These are phyloP conservation scores for Gnetum montanum DNA, from an alignment of 75 land plant species.

Conservation along the genomic window DNA sequence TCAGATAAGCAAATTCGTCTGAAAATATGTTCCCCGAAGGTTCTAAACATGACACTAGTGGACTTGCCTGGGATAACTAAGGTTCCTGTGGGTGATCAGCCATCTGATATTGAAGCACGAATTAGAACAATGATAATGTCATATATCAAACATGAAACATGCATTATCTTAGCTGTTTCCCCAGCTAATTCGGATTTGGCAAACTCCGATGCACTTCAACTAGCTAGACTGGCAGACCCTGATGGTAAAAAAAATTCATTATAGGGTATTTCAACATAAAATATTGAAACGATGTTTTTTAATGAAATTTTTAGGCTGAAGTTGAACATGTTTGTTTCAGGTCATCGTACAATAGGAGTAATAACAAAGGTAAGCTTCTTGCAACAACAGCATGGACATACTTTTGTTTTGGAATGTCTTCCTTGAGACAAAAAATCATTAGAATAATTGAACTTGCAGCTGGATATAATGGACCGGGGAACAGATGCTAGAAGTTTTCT, in stretches of 20 bases:
- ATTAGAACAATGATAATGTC: slow-evolving; percentile 86
- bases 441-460: slow-evolving; percentile 22
- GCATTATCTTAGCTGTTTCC: slow-evolving; percentile 80
- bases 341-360: slow-evolving; percentile 86
- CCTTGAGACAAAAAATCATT: background rate
- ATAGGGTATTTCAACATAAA: slow-evolving; percentile 4
- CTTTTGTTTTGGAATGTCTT: background rate
- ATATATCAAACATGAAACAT: slow-evolving; percentile 74
- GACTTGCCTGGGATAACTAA: slow-evolving; percentile 91
- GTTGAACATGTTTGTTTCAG: slow-evolving; percentile 32
- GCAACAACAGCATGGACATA: background rate
- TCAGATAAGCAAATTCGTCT: slow-evolving; percentile 83
- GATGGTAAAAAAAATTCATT: slow-evolving; percentile 54
- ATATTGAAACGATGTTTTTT: background rate
- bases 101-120: slow-evolving; percentile 81
- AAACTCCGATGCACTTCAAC: slow-evolving; percentile 95
- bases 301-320: no score
- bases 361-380: slow-evolving; percentile 67
- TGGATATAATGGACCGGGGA: slow-evolving; percentile 96
- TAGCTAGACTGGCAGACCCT: slow-evolving; percentile 91
- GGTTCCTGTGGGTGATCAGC: slow-evolving; percentile 89
- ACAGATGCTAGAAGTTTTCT: slow-evolving; percentile 95
- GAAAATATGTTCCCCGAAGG: slow-evolving; percentile 77
- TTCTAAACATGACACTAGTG: slow-evolving; percentile 82
- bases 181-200: slow-evolving; percentile 94